These are phyloP conservation scores for Thelephora terrestris DNA, from an alignment of 1,284 basidiomycete species.

Conservation along the genomic window DNA sequence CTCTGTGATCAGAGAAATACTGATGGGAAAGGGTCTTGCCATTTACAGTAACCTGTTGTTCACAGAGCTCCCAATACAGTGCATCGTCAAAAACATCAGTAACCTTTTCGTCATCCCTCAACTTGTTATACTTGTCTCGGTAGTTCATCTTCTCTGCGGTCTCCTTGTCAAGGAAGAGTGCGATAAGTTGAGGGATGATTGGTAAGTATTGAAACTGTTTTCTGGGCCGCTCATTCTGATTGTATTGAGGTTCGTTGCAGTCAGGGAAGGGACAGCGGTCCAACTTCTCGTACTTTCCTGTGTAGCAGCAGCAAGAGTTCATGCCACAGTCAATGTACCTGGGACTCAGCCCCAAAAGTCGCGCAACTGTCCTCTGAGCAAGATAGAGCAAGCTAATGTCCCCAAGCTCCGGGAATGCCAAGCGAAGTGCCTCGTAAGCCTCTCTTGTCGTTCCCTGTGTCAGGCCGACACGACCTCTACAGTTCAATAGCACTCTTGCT, in stretches of 20 bases:
- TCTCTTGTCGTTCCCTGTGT: too few relatives aligned
- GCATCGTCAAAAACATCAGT: conserved; percentile 14
- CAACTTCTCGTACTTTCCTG: conserved; percentile 16
- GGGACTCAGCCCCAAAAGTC: too few relatives aligned
- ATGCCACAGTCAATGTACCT: conserved; percentile 30
- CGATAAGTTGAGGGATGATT: conserved; percentile 10
- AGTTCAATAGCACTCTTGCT: too few relatives aligned
- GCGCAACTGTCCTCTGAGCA: too few relatives aligned
- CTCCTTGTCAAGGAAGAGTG: conserved; percentile 3
- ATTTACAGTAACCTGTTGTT: conserved; percentile 7
- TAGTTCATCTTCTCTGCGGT: conserved; percentile 13
- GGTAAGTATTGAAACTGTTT: conserved; percentile 12
- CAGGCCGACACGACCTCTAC: too few relatives aligned
- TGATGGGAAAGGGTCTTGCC: conserved; percentile 8
- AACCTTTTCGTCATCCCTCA: conserved; percentile 8
- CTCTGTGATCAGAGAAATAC: conserved; percentile 17
- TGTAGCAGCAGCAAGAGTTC: conserved; percentile 26
- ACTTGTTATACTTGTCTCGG: conserved; percentile 7
- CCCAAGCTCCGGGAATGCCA: too few relatives aligned
- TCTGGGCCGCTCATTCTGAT: conserved; percentile 10
- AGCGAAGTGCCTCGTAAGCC: too few relatives aligned
- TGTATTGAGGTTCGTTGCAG: conserved; percentile 20
- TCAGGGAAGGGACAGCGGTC: conserved; percentile 22
- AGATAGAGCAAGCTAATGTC: too few relatives aligned
- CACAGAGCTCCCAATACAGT: conserved; percentile 7